Evolutionary conservation across 208 protist genomes (phyloP), one percentile per base, ranked within the genome.

Genomic region (Angomonas deanei): DNA sequence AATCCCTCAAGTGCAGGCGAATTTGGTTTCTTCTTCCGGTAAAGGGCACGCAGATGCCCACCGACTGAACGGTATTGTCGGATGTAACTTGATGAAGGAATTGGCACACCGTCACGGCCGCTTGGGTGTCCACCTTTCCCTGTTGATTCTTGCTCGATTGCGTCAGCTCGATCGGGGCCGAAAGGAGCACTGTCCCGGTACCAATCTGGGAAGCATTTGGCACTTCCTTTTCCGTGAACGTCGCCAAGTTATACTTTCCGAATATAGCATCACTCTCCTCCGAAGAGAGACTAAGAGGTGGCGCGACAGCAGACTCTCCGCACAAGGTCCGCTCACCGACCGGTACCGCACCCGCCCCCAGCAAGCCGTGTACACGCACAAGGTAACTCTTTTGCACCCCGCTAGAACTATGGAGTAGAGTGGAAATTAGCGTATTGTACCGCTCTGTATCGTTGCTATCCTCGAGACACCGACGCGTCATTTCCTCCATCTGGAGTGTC

Each of bases 21-120:
- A 97, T 94, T 59, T 97, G 94, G 72, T 97, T 92, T 47, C 90
- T 80, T 4, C 92, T 77, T 3, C 94, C 94, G 2, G 94, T 96
- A 46, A 96, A 79, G 19, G 94, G 94, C 21, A 88, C 76, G 63
- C 87, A 95, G 8, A 88, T 67, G 21, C 96, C 58, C n/a, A 97
- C 57, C 49, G 62, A 84, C 19, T 61, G n/a, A n/a, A n/a, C 60
- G 2, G 3, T 11, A 3, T 50, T 2, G 60, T 23, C 48, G n/a
- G n/a, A n/a, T n/a, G 10, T 21, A 2, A 31, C 26, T 24, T 34
- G 36, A 4, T 30, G n/a, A 55, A 52, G 34, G 11, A 21, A 19
- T 1, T 2, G 17, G 11, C 6, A 26, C 10, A 42, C 10, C 8
- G 34, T 42, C 24, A 31, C 34, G 2, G 54, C 28, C 6, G 56